Percentiles rank a stretch among this genome's conserved stretches.
These are phyloP conservation scores for Ligustrum vulgare DNA, from an alignment of 257 asterid genomes.

Conservation along the genomic window DNA sequence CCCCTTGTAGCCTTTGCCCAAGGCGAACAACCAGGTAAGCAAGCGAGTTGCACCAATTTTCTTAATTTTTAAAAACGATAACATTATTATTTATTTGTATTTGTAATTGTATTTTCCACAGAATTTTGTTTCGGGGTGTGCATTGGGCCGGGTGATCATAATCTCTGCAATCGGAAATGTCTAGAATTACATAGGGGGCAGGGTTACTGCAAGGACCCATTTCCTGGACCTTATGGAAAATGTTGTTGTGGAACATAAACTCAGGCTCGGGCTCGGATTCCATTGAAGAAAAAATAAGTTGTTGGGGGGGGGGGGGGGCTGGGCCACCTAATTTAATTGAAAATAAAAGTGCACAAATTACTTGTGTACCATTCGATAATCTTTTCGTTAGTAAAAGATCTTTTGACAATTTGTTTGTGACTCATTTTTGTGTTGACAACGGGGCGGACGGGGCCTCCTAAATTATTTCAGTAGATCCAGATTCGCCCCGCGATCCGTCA, in stretches of 20 bases:
- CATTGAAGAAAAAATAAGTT: background rate
- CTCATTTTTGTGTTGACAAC: no score
- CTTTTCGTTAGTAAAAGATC: background rate
- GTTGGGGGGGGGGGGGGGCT: background rate
- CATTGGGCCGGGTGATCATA: background rate
- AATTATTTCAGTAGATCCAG: no score
- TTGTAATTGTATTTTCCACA: background rate
- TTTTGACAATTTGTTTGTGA: no score
- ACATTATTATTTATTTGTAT: no score
- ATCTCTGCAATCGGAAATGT: background rate
- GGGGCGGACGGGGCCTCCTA: no score
- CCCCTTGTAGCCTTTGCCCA: background rate
- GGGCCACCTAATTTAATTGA: no score
- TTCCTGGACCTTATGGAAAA: background rate
- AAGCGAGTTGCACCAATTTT: no score
- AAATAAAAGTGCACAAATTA: background rate
- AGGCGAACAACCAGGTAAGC: background rate
- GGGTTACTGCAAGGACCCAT: background rate
- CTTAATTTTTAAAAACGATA: no score
- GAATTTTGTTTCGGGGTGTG: background rate
- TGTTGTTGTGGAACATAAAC: background rate
- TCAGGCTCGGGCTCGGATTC: background rate
- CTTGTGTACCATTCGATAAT: background rate
- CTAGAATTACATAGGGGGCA: background rate
- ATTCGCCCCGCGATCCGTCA: no score